Evolutionary conservation across 306 rosid genomes (phyloP).

Genomic region (Begonia fuchsioides): DNA sequence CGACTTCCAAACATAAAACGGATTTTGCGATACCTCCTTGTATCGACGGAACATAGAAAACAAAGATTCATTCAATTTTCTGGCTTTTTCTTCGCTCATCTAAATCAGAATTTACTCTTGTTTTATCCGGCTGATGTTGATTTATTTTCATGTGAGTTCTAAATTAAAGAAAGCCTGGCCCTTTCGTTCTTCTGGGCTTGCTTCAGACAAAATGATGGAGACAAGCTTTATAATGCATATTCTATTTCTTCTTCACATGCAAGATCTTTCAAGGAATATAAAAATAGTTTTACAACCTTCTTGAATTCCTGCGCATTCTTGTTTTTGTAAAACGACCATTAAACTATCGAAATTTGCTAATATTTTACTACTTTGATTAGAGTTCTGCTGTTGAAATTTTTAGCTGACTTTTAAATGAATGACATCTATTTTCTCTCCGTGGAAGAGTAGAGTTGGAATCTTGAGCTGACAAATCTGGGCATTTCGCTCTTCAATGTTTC

Average conservation of each 20-base stretch:
- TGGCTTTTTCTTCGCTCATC: neutral
- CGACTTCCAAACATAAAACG: too few species aligned
- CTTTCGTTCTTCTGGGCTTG: neutral
- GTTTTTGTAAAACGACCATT: constrained; percentile 16
- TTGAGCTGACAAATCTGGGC: constrained; percentile 27
- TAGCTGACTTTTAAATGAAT: constrained; percentile 16
- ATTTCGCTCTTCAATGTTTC: constrained; percentile 13
- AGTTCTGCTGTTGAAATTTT: constrained; percentile 17
- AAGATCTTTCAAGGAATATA: constrained; percentile 1
- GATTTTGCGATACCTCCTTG: too few species aligned
- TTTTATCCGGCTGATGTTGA: constrained; percentile 1
- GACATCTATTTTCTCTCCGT: constrained; percentile 18
- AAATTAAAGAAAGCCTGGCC: constrained; percentile 2
- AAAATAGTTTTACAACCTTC: constrained; percentile 7
- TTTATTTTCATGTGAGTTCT: neutral
- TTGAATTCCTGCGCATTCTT: constrained; percentile 15
- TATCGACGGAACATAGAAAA: too few species aligned
- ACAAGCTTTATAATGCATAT: constrained; percentile 30
- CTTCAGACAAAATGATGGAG: constrained; percentile 17
- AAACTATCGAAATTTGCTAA: constrained; percentile 21
- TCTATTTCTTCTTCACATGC: constrained; percentile 38
- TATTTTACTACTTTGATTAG: constrained; percentile 33
- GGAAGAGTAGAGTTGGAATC: constrained; percentile 12
- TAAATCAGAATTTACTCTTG: neutral
- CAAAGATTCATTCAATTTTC: too few species aligned